Evolutionary conservation across 805 yeast species (phyloP).

Genomic region (Pichia gijzeniarum): DNA sequence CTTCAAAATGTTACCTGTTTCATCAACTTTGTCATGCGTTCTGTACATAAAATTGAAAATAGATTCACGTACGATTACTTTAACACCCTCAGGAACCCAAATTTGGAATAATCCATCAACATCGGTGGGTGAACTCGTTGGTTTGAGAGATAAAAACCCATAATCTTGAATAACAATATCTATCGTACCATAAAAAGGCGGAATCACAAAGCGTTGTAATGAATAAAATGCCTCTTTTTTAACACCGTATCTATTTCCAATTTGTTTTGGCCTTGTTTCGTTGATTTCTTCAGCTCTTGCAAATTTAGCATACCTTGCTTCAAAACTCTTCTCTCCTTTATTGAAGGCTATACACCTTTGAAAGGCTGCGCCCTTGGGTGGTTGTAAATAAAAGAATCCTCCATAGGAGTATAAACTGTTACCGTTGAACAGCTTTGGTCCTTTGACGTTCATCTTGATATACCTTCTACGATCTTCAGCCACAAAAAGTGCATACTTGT

Average conservation of each 20-base stretch:
- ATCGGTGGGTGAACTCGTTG: conserved; percentile 40
- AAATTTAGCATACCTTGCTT: conserved; percentile 30
- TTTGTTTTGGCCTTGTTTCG: conserved; percentile 22
- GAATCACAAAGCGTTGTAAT: conserved; percentile 45
- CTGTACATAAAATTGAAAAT: conserved; percentile 26
- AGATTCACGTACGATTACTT: conserved; percentile 41
- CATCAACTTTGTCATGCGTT: conserved; percentile 14
- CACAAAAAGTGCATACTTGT: conserved; percentile 6
- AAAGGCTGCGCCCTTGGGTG: conserved; percentile 45
- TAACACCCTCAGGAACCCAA: conserved; percentile 51
- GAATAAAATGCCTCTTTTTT: conserved; percentile 24
- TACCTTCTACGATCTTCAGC: conserved; percentile 7
- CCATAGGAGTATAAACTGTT: conserved; percentile 38
- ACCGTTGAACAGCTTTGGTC: conserved; percentile 22
- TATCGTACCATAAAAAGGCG: conserved; percentile 63
- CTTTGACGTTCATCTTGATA: conserved; percentile 6
- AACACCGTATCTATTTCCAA: conserved; percentile 19
- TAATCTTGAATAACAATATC: conserved; percentile 59
- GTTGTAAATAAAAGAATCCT: conserved; percentile 52
- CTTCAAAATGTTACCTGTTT: conserved; percentile 14
- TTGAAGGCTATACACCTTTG: conserved; percentile 32
- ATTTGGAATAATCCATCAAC: conserved; percentile 36
- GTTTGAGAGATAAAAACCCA: conserved; percentile 56
- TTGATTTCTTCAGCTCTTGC: conserved; percentile 28
- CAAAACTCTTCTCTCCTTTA: conserved; percentile 37